These are phyloP conservation scores for Tricladium varicosporioides DNA, from an alignment of 2,329 filamentous ascomycete species.

Conservation along the genomic window DNA sequence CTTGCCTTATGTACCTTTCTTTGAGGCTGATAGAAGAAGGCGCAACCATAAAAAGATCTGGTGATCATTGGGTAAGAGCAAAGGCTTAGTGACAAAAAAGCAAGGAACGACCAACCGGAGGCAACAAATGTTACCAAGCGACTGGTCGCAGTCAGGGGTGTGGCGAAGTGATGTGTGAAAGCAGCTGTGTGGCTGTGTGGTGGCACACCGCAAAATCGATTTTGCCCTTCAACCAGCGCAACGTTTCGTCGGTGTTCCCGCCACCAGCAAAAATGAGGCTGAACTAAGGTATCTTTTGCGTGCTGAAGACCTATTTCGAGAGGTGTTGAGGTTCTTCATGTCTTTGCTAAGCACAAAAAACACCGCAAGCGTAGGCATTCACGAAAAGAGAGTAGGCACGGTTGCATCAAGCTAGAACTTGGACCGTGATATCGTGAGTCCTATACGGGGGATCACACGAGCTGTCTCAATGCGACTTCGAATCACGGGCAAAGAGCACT, in stretches of 20 bases:
- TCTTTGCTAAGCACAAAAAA: not conserved
- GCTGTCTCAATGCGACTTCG: too few relatives aligned
- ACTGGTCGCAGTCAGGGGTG: not conserved
- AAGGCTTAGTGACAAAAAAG: not conserved
- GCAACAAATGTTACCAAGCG: not conserved
- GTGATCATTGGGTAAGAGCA: not conserved
- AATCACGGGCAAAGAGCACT: too few relatives aligned
- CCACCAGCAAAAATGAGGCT: not conserved
- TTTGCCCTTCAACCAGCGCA: not conserved
- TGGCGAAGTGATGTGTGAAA: not conserved
- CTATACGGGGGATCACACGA: too few relatives aligned
- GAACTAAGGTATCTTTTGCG: not conserved
- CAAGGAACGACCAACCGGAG: not conserved
- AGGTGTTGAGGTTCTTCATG: not conserved
- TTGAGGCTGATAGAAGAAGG: not conserved
- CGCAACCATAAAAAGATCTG: not conserved
- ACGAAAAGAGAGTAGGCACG: not conserved
- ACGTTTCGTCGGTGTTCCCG: not conserved
- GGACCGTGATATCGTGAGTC: too few relatives aligned
- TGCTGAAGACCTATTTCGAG: not conserved
- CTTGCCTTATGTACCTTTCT: not conserved
- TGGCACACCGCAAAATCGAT: not conserved
- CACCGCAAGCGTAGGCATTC: not conserved
- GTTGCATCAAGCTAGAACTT: not conserved
- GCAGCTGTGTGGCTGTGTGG: not conserved